Evolutionary conservation across 192 early-diverging fungal genomes (phyloP), one percentile per base, ranked within the genome.

Genomic region (Backusella westeae): DNA sequence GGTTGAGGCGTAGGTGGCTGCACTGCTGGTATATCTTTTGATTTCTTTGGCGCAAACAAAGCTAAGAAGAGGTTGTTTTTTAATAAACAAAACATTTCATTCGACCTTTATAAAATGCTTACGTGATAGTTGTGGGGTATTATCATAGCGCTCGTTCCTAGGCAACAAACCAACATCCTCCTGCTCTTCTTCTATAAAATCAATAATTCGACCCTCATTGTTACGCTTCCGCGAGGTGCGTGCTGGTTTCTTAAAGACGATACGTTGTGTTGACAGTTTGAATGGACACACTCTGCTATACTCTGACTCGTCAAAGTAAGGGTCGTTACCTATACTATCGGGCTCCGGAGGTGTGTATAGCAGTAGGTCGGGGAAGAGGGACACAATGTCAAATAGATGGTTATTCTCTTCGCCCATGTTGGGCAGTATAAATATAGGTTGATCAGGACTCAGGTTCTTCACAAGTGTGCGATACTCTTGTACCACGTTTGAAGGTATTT

Each of bases 231-330:
- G 66, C 26, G 66, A 63, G 15, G 69, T 71, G 67, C 56, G 59
- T 1, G 39, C 34, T 26, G 34, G 41, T n/a, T 74, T 74, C 41
- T 77, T 59, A 15, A 74, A 44, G 8, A 71, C 46, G 2, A 73
- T 75, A 34, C 66, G 76, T 42, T 77, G 67, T 23, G 77, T 75
- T 14, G 69, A 73, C 0, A 81, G 29, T 46, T 80, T 72, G 6
- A 91, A 77, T 10, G 88, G 87, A 17, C 89, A 77, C 0, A 93
- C 85, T 9, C 80, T 75, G 17, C 85, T 81, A 49, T 86, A 82
- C 52, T 92, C 88, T 12, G 80, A 77, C 56, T 90, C 87, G 26
- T 90, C 88, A 53, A 87, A 71, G 73, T 89, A 91, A 21, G 87
- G 73, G 63, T 90, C 87, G 34, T 84, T 82, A 17, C 84, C 85